A percentile compares a stretch with the other conserved stretches of the same genome.
These are phyloP conservation scores for Torrubiella hemipterigena DNA, from an alignment of 2,329 filamentous ascomycete species.

Conservation along the genomic window DNA sequence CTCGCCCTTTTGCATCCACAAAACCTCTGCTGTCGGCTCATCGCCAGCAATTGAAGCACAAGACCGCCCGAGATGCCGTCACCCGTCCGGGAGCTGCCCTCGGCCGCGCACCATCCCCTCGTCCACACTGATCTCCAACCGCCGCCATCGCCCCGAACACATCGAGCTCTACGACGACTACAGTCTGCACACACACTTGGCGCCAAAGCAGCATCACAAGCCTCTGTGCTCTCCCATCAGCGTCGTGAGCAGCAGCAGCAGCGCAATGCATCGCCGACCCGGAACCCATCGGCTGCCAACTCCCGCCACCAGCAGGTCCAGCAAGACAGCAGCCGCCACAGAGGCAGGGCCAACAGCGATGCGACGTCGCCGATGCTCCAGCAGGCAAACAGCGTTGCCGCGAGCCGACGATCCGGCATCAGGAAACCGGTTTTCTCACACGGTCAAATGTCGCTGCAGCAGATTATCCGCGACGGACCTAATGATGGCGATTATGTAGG, in stretches of 20 bases:
- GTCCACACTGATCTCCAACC: conserved; percentile 34
- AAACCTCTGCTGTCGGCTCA: too few relatives aligned
- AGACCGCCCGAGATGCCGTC: too few relatives aligned
- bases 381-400: conserved; percentile 22
- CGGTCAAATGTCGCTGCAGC: conserved; percentile 53
- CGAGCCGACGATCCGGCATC: conserved; percentile 25
- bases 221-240: conserved; percentile 53
- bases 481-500: conserved; percentile 55
- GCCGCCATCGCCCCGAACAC: conserved; percentile 50
- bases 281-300: conserved; percentile 6
- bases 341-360: conserved; percentile 64
- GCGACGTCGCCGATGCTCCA: conserved; percentile 32
- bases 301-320: conserved; percentile 9
- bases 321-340: conserved; percentile 22
- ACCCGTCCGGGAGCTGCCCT: too few relatives aligned
- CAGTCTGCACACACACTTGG: conserved; percentile 64
- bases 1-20: too few relatives aligned
- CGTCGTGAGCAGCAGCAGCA: conserved; percentile 34
- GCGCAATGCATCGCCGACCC: conserved; percentile 20
- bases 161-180: conserved; percentile 58
- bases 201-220: conserved; percentile 34
- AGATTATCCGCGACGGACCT: conserved; percentile 70
- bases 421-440: conserved; percentile 36
- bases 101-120: too few relatives aligned
- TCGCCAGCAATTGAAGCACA: too few relatives aligned